Evolutionary conservation across 2,329 filamentous ascomycete species (phyloP).

Genomic region (Microsporum ferrugineum): DNA sequence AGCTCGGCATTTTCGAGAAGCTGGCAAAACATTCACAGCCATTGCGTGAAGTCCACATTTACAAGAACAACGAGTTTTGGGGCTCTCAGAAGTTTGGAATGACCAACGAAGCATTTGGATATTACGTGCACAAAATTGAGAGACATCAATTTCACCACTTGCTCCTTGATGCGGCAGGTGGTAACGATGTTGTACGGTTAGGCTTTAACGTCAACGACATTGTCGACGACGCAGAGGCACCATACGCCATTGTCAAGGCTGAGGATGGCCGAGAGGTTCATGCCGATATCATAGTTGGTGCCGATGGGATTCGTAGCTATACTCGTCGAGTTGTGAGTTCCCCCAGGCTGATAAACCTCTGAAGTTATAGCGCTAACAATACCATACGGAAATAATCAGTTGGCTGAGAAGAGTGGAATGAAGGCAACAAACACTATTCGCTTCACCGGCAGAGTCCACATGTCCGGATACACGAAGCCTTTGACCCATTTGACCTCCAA

Average conservation of each 20-base stretch:
- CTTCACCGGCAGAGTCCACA: constrained; percentile 9
- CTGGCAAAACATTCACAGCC: constrained; percentile 3
- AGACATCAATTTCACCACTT: constrained; percentile 9
- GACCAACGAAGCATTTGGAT: constrained; percentile 7
- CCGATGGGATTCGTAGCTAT: constrained; percentile 9
- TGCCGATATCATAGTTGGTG: constrained; percentile 8
- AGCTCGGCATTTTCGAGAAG: constrained; percentile 8
- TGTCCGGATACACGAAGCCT: constrained; percentile 9
- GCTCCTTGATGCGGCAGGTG: constrained; percentile 7
- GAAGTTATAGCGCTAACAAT: background rate
- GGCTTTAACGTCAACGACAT: constrained; percentile 7
- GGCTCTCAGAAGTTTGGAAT: constrained; percentile 6
- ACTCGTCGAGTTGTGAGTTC: constrained; percentile 7
- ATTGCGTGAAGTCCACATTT: constrained; percentile 5
- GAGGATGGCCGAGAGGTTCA: constrained; percentile 7
- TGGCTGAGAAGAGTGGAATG: constrained; percentile 9
- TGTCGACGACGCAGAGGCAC: constrained; percentile 4
- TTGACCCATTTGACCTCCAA: constrained; percentile 5
- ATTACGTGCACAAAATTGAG: constrained; percentile 8
- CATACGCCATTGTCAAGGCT: constrained; percentile 7
- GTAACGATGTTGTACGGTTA: constrained; percentile 5
- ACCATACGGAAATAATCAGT: background rate
- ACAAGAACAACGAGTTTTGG: constrained; percentile 8
- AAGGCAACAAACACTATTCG: constrained; percentile 8
- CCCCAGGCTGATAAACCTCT: background rate